These are phyloP conservation scores for Diaporthe ampelina DNA, from an alignment of 2,329 filamentous ascomycete genomes.

Conservation along the genomic window DNA sequence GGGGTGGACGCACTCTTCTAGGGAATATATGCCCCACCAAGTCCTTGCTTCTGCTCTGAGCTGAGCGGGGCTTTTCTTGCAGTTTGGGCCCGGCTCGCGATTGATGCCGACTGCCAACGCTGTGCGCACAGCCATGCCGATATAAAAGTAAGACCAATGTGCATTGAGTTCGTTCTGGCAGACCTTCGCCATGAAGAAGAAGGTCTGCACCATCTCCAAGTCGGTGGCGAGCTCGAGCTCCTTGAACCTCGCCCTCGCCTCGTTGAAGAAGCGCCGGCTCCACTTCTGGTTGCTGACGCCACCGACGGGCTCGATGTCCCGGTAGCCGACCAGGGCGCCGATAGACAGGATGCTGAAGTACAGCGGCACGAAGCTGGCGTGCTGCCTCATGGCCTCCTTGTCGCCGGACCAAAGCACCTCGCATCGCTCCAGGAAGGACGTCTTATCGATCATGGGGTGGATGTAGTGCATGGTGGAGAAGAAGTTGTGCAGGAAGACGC, in stretches of 20 bases:
- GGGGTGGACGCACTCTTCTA: constrained; percentile 55
- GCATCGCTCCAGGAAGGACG: constrained; percentile 57
- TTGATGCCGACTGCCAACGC: constrained; percentile 63
- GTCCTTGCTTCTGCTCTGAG: constrained; percentile 56
- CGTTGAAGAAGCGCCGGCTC: constrained; percentile 61
- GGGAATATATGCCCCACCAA: constrained; percentile 61
- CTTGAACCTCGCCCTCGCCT: constrained; percentile 55
- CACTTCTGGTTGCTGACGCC: constrained; percentile 60
- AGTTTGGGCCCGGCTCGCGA: constrained; percentile 51
- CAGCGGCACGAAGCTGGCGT: constrained; percentile 58
- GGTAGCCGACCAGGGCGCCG: constrained; percentile 59
- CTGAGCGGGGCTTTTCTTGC: constrained; percentile 51
- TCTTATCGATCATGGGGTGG: constrained; percentile 53
- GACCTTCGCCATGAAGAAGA: constrained; percentile 63
- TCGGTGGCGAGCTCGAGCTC: constrained; percentile 59
- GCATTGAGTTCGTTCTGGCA: constrained; percentile 64
- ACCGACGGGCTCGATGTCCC: constrained; percentile 58
- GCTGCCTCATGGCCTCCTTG: constrained; percentile 44
- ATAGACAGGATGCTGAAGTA: constrained; percentile 63
- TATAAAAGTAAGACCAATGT: constrained; percentile 63
- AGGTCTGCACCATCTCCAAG: constrained; percentile 62
- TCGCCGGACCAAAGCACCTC: constrained; percentile 57
- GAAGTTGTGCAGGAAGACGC: constrained; percentile 60
- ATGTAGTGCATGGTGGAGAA: constrained; percentile 62
- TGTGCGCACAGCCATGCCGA: constrained; percentile 61